A percentile compares a stretch with the other conserved stretches of the same genome.
These are phyloP conservation scores for Alternaria brassicae DNA, from an alignment of 2,329 filamentous ascomycete species.

Conservation along the genomic window DNA sequence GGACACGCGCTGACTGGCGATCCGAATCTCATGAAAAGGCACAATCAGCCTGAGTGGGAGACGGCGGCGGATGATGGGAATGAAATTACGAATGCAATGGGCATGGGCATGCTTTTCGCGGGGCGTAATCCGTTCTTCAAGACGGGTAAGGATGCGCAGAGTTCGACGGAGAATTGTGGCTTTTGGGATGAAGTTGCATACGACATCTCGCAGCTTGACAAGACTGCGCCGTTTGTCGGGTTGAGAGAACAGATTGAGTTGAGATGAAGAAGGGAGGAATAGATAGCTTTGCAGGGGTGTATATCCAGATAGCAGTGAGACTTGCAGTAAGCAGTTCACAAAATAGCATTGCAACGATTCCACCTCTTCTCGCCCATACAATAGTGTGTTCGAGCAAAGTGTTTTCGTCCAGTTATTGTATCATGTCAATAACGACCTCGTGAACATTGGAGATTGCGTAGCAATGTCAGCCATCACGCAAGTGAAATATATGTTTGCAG, in stretches of 20 bases:
- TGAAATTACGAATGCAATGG: neutral
- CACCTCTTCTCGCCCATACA: too few relatives aligned
- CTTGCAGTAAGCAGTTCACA: neutral
- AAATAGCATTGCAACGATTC: too few relatives aligned
- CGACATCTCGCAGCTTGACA: neutral
- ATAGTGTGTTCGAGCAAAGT: too few relatives aligned
- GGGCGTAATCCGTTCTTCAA: neutral
- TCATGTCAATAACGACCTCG: too few relatives aligned
- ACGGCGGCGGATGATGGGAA: neutral
- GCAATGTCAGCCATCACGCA: too few relatives aligned
- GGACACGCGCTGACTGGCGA: neutral
- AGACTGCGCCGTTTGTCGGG: rapidly evolving
- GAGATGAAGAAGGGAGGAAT: neutral
- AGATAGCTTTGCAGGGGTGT: too few relatives aligned
- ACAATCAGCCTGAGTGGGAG: neutral
- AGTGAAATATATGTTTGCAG: too few relatives aligned
- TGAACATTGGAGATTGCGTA: too few relatives aligned
- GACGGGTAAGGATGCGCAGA: rapidly evolving
- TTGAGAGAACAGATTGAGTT: neutral
- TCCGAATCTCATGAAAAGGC: neutral
- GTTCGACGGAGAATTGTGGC: neutral
- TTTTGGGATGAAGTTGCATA: neutral
- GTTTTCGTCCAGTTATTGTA: too few relatives aligned
- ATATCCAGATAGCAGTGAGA: neutral
- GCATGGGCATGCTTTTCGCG: rapidly evolving